Evolutionary conservation across 1,284 basidiomycete genomes (phyloP).

Genomic region (Coriolopsis trogii): DNA sequence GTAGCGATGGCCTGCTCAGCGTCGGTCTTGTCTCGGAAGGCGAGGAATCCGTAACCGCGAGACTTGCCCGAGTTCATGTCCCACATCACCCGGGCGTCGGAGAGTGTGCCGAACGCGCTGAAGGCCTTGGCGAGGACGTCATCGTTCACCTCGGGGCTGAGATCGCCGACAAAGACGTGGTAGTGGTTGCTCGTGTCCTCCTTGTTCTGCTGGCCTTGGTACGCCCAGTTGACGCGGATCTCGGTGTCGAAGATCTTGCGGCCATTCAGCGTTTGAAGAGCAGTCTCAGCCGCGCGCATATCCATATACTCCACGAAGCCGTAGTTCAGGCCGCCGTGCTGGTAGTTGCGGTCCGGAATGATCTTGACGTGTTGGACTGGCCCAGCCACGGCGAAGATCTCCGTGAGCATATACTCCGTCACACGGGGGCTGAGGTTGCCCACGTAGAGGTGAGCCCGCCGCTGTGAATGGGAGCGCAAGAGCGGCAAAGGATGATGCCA

Average conservation of each 20-base stretch:
- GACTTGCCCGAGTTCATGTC: constrained; percentile 99
- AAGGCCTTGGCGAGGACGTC: constrained; percentile 97
- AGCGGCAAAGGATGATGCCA: not conserved
- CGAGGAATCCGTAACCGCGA: constrained; percentile 91
- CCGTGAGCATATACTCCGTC: constrained; percentile 92
- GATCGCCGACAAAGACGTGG: constrained; percentile 98
- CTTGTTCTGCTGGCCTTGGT: constrained; percentile 95
- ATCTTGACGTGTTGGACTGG: constrained; percentile 98
- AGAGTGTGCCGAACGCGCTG: constrained; percentile 91
- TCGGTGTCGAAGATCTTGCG: constrained; percentile 98
- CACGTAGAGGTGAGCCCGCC: constrained; percentile 94
- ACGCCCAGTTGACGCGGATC: constrained; percentile 97
- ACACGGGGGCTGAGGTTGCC: constrained; percentile 95
- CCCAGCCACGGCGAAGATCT: constrained; percentile 95
- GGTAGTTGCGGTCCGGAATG: constrained; percentile 97
- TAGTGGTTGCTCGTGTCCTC: constrained; percentile 96
- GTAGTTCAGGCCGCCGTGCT: constrained; percentile 97
- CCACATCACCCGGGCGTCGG: constrained; percentile 99
- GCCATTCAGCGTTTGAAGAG: constrained; percentile 94
- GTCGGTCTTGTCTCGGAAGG: constrained; percentile 95
- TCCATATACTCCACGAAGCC: constrained; percentile 98
- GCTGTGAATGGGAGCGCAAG: constrained; percentile 41
- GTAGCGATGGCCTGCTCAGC: constrained; percentile 97
- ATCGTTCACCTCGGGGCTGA: constrained; percentile 97
- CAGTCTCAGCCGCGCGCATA: constrained; percentile 96